Evolutionary conservation across 2,329 filamentous ascomycete genomes (phyloP).

Genomic region (Aspergillus neotritici): DNA sequence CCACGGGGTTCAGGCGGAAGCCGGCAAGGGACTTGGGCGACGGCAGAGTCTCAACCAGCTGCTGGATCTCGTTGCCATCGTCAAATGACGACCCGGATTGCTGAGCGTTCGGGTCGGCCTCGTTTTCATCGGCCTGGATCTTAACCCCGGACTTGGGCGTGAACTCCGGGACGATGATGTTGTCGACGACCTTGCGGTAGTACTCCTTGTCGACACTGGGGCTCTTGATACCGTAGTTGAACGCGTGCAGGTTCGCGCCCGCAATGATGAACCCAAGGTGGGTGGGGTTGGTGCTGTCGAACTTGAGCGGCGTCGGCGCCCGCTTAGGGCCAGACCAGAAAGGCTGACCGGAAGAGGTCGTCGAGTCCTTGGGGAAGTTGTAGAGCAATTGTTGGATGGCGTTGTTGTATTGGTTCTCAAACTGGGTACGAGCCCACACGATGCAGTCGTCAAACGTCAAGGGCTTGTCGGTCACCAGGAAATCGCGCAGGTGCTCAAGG

Average conservation of each 20-base stretch:
- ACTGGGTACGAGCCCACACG: constrained; percentile 86
- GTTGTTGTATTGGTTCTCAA: constrained; percentile 96
- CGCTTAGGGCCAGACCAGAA: constrained; percentile 99
- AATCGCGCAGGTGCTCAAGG: constrained; percentile 82
- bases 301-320: constrained; percentile 84
- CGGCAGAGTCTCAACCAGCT: constrained; percentile 67
- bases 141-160: constrained; percentile 83
- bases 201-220: constrained; percentile 64
- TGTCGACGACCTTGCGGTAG: constrained; percentile 74
- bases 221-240: constrained; percentile 96
- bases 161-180: constrained; percentile 95
- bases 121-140: constrained; percentile 93
- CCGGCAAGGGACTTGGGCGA: constrained; percentile 73
- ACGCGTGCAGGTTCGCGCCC: constrained; percentile 87
- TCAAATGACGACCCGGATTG: constrained; percentile 51
- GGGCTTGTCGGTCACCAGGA: constrained; percentile 84
- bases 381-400: constrained; percentile 90
- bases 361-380: constrained; percentile 94
- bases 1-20: constrained; percentile 84
- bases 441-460: constrained; percentile 93
- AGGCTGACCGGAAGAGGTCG: constrained; percentile 76
- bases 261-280: constrained; percentile 85
- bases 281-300: constrained; percentile 75
- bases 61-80: constrained; percentile 69
- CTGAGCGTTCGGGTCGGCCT: constrained; percentile 81